These are phyloP conservation scores for Rhamnella rubrinervis DNA, from an alignment of 331 rosid genomes.

Conservation along the genomic window DNA sequence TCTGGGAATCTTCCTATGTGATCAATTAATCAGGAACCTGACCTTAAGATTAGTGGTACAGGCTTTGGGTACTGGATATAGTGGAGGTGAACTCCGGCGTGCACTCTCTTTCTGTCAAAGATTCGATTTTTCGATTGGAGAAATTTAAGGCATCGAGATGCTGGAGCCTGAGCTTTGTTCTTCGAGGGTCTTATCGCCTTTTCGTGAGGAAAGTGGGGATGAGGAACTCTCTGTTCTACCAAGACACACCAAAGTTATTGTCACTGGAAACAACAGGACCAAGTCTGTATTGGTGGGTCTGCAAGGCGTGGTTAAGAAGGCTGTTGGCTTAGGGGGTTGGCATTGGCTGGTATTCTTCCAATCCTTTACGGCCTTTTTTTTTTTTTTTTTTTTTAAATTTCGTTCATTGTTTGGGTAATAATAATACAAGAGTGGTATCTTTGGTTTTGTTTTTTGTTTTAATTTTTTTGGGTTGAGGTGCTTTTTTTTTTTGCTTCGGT, in stretches of 20 bases:
- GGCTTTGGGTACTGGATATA: constrained; percentile 15
- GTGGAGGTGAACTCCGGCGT: background rate
- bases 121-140: constrained; percentile 8
- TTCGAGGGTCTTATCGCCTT: constrained; percentile 51
- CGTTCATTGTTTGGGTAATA: background rate
- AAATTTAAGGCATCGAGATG: constrained; percentile 20
- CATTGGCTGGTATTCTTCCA: constrained; percentile 69
- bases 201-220: constrained; percentile 62
- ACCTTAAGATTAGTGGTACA: background rate
- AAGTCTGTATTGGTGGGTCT: constrained; percentile 73
- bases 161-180: constrained; percentile 54
- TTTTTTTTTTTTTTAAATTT: background rate
- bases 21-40: no score
- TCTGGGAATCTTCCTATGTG: background rate
- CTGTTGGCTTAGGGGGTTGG: constrained; percentile 83
- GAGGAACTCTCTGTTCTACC: constrained; percentile 75
- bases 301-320: constrained; percentile 80
- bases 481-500: no score
- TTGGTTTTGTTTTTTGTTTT: background rate
- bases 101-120: background rate
- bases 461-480: no score
- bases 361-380: background rate
- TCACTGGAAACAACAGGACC: constrained; percentile 71
- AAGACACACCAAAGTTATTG: constrained; percentile 72
- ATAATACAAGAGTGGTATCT: background rate